phyloP scores from a whole-genome alignment of 179 eudicot species.

The Nepenthes alata region DNA sequence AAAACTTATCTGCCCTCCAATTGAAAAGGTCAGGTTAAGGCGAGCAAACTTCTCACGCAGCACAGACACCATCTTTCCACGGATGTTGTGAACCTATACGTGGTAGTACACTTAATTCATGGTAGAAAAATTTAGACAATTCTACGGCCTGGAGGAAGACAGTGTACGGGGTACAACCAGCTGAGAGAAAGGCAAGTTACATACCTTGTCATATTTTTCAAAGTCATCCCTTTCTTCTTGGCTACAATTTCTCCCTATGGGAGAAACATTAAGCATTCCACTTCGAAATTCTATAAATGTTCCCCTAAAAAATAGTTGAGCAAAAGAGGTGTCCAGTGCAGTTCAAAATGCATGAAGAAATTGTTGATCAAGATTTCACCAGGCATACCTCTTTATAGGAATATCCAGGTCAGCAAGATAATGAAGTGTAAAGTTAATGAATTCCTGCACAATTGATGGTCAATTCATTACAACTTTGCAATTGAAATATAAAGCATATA shows the following conservation, averaged over 20 bases:
- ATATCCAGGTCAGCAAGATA: conserved; percentile 93
- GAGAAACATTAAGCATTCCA: conserved; percentile 95
- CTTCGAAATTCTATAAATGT: conserved; percentile 90
- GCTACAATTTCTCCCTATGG: conserved; percentile 95
- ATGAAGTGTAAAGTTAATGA: conserved; percentile 77
- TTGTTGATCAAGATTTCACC: conserved; percentile 5
- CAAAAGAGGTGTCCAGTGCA: conserved; percentile 8
- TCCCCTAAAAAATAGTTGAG: conserved; percentile 38
- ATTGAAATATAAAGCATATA: too few species aligned
- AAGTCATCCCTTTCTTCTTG: conserved; percentile 94
- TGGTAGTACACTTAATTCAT: not conserved
- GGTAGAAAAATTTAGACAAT: not conserved
- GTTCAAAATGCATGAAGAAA: not conserved
- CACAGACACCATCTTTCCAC: conserved; percentile 68
- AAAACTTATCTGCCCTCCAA: conserved; percentile 94
- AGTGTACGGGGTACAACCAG: not conserved
- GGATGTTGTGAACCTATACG: conserved; percentile 62
- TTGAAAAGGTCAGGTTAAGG: conserved; percentile 70
- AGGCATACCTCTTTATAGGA: conserved; percentile 63
- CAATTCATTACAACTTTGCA: too few species aligned
- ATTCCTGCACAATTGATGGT: conserved; percentile 44
- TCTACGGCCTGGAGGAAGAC: not conserved
- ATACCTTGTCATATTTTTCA: conserved; percentile 89
- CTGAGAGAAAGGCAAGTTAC: not conserved
- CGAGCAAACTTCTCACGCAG: conserved; percentile 85